phyloP scores from a whole-genome alignment of 768 basidiomycete genomes.

The Leccinum longicurvipes region DNA sequence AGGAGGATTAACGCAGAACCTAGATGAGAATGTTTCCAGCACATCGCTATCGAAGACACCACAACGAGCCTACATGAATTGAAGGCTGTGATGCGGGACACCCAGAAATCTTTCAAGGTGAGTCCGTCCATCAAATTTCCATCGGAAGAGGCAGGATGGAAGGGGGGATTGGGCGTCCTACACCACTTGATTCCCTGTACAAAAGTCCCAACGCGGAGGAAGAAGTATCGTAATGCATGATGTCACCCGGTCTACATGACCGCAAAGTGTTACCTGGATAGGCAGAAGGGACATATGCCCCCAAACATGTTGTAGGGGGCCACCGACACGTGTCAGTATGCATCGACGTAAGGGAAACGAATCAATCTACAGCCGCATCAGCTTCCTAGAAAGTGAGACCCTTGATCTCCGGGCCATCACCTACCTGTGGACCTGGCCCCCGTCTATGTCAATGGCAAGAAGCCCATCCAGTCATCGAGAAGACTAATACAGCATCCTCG shows the following conservation, averaged over 20 bases:
- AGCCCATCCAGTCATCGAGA: background rate
- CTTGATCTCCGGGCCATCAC: background rate
- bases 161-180: background rate
- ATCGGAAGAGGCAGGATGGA: background rate
- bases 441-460: background rate
- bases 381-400: background rate
- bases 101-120: conserved; percentile 6
- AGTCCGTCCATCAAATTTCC: conserved; percentile 6
- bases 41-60: background rate
- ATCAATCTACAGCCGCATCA: background rate
- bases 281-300: background rate
- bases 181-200: background rate
- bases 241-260: background rate
- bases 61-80: conserved; percentile 6
- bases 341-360: background rate
- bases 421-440: background rate
- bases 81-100: conserved; percentile 8
- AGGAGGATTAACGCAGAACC: conserved; percentile 3
- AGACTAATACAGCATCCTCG: background rate
- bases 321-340: background rate
- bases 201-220: background rate
- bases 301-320: background rate
- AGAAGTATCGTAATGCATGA: background rate
- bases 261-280: conserved; percentile 1
- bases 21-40: background rate